Conservation (phyloP, 2,329 filamentous ascomycete genomes). For the Aspergillus fumigatus region DNA sequence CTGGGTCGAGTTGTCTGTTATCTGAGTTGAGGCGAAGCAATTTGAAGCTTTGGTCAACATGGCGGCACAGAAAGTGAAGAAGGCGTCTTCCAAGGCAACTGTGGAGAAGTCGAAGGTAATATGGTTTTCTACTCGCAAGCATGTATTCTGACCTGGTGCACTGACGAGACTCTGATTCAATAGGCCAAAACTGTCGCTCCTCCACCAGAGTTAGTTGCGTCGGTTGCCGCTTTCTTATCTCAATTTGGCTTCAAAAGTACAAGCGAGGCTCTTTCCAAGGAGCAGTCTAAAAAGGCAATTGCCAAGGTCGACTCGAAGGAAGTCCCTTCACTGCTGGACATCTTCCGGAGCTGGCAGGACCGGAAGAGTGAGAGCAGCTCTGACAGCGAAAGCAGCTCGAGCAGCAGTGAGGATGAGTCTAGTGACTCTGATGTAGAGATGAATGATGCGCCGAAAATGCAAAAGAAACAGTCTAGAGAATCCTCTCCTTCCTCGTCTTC, state of each 20-base stretch:
- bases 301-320: constrained; percentile 21
- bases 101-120: constrained; percentile 22
- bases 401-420: constrained; percentile 31
- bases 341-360: constrained; percentile 31
- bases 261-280: constrained; percentile 59
- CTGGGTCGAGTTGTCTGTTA: not conserved
- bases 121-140: not conserved
- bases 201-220: constrained; percentile 60
- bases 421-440: constrained; percentile 42
- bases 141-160: not conserved
- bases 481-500: constrained; percentile 28
- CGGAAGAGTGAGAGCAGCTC: constrained; percentile 13
- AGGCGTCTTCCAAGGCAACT: constrained; percentile 18
- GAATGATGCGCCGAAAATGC: constrained; percentile 34
- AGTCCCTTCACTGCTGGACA: constrained; percentile 38
- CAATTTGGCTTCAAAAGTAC: constrained; percentile 62
- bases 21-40: constrained; percentile 1
- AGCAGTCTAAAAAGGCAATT: constrained; percentile 42
- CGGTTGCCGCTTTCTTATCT: constrained; percentile 63
- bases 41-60: constrained; percentile 15
- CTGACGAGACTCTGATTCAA: constrained; percentile 9
- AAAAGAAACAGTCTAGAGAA: constrained; percentile 28
- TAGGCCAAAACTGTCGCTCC: constrained; percentile 25
- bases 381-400: constrained; percentile 22
- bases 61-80: constrained; percentile 23